Conservation (phyloP, 1,139 yeast species). For the Saccharomycopsis hybrid region DNA sequence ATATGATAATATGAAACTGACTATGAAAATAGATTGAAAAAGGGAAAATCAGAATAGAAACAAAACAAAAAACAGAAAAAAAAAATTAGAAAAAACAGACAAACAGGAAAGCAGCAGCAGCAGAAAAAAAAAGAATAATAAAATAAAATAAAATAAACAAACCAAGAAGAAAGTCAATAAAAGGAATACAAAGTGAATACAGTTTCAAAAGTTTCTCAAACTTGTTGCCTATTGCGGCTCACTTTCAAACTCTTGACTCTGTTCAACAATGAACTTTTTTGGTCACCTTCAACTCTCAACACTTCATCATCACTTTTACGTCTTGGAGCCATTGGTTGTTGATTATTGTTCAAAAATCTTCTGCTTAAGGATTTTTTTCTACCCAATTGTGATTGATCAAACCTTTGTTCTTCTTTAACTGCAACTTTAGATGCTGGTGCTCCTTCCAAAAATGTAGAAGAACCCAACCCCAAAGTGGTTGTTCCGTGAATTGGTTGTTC, state of each 20-base stretch:
- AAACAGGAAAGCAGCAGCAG: too few relatives aligned
- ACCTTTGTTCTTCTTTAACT: conserved; percentile 31
- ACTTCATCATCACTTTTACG: conserved; percentile 29
- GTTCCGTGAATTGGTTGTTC: conserved; percentile 78
- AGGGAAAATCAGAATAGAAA: too few relatives aligned
- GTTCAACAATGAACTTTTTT: conserved; percentile 51
- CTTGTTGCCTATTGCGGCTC: conserved; percentile 30
- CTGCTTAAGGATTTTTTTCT: conserved; percentile 76
- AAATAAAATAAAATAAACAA: too few relatives aligned
- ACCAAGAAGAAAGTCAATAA: too few relatives aligned
- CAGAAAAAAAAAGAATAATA: too few relatives aligned
- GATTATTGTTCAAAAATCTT: conserved; percentile 38
- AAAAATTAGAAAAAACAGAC: too few relatives aligned
- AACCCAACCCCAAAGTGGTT: conserved; percentile 81
- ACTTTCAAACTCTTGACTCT: conserved; percentile 88
- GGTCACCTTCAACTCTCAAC: conserved; percentile 26
- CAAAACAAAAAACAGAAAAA: too few relatives aligned
- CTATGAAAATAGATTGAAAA: too few relatives aligned
- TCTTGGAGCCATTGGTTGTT: conserved; percentile 15
- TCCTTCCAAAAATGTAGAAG: conserved; percentile 90
- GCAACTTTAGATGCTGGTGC: conserved; percentile 78
- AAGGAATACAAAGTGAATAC: too few relatives aligned
- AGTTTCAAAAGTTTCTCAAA: too few relatives aligned
- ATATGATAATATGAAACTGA: too few relatives aligned
- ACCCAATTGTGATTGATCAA: conserved; percentile 32